phyloP scores from a whole-genome alignment of 805 yeast genomes.

The Zygosaccharomyces siamensis region DNA sequence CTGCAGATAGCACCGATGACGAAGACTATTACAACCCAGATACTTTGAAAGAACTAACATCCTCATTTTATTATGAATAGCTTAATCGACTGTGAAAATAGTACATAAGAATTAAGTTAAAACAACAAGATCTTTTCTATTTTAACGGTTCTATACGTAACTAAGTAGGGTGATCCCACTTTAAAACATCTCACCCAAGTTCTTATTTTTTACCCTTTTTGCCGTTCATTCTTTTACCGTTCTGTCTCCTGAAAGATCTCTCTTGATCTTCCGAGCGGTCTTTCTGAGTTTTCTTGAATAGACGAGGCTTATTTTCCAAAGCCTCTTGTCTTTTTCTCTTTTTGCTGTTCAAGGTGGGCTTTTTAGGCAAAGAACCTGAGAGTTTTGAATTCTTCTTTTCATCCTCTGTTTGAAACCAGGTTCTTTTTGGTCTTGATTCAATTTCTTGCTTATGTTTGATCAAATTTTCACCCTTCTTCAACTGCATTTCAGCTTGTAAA shows the following conservation, averaged over 20 bases:
- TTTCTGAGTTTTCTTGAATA: constrained; percentile 73
- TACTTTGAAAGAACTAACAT: constrained; percentile 21
- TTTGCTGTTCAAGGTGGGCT: constrained; percentile 52
- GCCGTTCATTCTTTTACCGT: constrained; percentile 21
- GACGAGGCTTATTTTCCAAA: constrained; percentile 50
- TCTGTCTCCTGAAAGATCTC: constrained; percentile 36
- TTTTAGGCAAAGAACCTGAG: constrained; percentile 39
- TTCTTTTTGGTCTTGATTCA: constrained; percentile 84
- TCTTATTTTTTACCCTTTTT: constrained; percentile 20
- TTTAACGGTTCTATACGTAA: not conserved
- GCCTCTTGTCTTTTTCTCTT: constrained; percentile 70
- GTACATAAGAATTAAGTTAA: not conserved
- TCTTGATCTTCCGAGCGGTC: constrained; percentile 58
- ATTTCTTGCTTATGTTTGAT: constrained; percentile 78
- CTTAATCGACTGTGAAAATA: not conserved
- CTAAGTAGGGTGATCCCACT: not conserved
- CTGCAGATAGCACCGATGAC: constrained; percentile 12
- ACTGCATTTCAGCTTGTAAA: constrained; percentile 83
- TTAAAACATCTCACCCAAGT: not conserved
- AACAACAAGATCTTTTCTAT: not conserved
- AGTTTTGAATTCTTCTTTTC: constrained; percentile 41
- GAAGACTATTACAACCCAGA: constrained; percentile 26
- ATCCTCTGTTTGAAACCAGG: constrained; percentile 78
- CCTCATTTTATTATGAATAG: constrained; percentile 29
- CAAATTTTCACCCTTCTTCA: constrained; percentile 79